Percentiles rank a stretch among this genome's conserved stretches.
phyloP scores from a whole-genome alignment of 2,329 filamentous ascomycete genomes.

The Neurospora sp. region DNA sequence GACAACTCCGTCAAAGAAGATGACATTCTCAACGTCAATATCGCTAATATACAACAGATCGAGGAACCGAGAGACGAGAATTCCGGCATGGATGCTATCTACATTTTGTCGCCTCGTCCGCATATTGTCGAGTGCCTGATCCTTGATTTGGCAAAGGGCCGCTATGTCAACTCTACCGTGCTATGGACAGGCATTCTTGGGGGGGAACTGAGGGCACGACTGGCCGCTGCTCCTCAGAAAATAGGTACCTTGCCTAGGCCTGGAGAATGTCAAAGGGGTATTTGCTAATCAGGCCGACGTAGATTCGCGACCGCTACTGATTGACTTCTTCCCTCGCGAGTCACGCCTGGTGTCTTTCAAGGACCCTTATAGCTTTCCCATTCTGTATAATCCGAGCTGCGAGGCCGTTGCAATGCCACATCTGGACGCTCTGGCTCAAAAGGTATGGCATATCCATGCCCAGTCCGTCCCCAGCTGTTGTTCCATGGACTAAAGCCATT shows the following conservation, averaged over 20 bases:
- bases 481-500: conserved; percentile 1
- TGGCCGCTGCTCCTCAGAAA: conserved; percentile 65
- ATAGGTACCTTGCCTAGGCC: conserved; percentile 32
- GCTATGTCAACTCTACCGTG: conserved; percentile 71
- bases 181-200: conserved; percentile 78
- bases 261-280: neutral
- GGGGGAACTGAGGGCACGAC: conserved; percentile 57
- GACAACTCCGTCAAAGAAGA: conserved; percentile 90
- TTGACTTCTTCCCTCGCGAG: conserved; percentile 86
- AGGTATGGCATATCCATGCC: conserved; percentile 43
- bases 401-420: conserved; percentile 76
- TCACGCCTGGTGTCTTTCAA: conserved; percentile 84
- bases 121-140: conserved; percentile 91
- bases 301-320: conserved; percentile 72
- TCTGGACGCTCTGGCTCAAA: conserved; percentile 74
- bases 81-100: conserved; percentile 87
- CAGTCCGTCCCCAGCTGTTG: neutral
- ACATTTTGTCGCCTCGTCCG: conserved; percentile 75
- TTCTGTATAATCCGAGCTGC: conserved; percentile 84
- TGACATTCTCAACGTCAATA: conserved; percentile 92
- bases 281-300: neutral
- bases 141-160: conserved; percentile 77
- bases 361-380: conserved; percentile 92
- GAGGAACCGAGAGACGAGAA: conserved; percentile 77
- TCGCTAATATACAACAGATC: conserved; percentile 92